phyloP scores from a whole-genome alignment of 2,329 filamentous ascomycete species.

The Hypoxylon sp. region DNA sequence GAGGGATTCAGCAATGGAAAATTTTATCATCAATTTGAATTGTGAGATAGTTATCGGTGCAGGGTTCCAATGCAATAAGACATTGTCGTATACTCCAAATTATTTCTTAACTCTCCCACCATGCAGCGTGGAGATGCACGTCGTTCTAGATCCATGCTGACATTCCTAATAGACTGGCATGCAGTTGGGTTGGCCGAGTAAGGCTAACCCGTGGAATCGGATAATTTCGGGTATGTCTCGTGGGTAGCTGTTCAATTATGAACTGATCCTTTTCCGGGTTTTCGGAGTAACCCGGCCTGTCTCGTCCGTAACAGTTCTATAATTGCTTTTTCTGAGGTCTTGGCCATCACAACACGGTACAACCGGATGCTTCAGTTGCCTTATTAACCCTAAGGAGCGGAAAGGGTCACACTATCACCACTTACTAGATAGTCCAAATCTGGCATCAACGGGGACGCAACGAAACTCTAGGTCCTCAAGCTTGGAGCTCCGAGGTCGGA shows the following conservation, averaged over 20 bases:
- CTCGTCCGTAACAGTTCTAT: constrained; percentile 10
- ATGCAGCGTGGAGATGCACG: constrained; percentile 22
- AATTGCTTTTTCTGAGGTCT: background rate
- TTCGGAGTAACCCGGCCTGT: constrained; percentile 17
- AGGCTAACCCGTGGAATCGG: constrained; percentile 25
- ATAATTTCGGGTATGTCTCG: constrained; percentile 26
- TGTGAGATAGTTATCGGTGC: background rate
- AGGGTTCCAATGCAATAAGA: constrained; percentile 18
- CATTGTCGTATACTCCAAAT: constrained; percentile 19
- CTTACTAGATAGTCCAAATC: background rate
- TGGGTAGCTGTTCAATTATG: constrained; percentile 6
- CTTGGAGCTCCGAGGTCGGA: background rate
- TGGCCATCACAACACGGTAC: background rate
- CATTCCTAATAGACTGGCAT: constrained; percentile 27
- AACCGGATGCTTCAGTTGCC: background rate
- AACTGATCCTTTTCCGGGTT: constrained; percentile 16
- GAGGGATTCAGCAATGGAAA: background rate
- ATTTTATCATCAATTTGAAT: constrained; percentile 1
- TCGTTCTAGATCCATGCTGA: constrained; percentile 26
- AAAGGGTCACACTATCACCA: background rate
- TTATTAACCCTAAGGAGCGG: background rate
- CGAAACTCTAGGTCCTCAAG: background rate
- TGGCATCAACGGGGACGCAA: background rate
- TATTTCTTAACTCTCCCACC: background rate
- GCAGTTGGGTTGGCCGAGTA: constrained; percentile 23